Conservation (phyloP, 495 filamentous ascomycete genomes). For the Aspergillus egyptiacus region DNA sequence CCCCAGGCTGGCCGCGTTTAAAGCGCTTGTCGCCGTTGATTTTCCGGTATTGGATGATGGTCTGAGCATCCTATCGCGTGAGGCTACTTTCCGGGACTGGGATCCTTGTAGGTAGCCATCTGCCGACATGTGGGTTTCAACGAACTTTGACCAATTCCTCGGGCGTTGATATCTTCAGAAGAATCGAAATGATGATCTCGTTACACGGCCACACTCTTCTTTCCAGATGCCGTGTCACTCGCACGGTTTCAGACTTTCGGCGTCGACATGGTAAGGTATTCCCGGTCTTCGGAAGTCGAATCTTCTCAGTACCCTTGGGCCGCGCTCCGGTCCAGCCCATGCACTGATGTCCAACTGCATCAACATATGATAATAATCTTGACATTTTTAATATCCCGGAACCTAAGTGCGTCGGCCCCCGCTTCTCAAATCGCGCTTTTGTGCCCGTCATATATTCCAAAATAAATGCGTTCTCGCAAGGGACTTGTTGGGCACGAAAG, state of each 20-base stretch:
- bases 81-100: neutral
- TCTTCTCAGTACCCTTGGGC: conserved; percentile 6
- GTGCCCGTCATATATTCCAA: neutral
- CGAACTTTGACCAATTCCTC: conserved; percentile 1
- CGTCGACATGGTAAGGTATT: conserved; percentile 9
- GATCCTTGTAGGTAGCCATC: conserved; percentile 8
- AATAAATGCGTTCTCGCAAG: neutral
- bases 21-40: conserved; percentile 32
- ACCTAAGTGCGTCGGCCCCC: conserved; percentile 9
- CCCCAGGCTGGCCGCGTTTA: conserved; percentile 30
- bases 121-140: conserved; percentile 14
- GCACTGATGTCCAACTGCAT: conserved; percentile 37
- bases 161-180: neutral
- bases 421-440: neutral
- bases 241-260: conserved; percentile 14
- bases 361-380: conserved; percentile 24
- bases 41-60: conserved; percentile 2
- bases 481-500: conserved; percentile 9
- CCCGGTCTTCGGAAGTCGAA: conserved; percentile 3
- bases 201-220: conserved; percentile 14
- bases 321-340: conserved; percentile 19
- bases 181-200: conserved; percentile 5
- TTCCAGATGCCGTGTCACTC: conserved; percentile 18
- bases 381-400: conserved; percentile 4
- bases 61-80: conserved; percentile 1